phyloP scores from a whole-genome alignment of 176 grass and related monocot genomes.

The Oryza coarctata region DNA sequence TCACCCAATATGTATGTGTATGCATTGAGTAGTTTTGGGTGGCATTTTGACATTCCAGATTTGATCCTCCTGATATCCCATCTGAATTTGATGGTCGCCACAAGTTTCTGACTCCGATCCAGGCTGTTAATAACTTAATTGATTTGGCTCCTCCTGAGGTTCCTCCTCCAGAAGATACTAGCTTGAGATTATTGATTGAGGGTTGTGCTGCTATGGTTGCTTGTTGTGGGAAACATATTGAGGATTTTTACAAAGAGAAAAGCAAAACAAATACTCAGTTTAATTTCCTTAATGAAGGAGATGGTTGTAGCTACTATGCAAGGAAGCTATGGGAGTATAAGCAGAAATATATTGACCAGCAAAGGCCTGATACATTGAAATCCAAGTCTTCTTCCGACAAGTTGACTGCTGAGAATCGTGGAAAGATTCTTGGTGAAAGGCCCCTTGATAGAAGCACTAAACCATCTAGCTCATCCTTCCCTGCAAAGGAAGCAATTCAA shows the following conservation, averaged over 20 bases:
- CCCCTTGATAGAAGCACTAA: conserved; percentile 75
- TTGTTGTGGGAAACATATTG: conserved; percentile 86
- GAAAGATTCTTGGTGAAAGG: conserved; percentile 92
- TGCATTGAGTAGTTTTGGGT: background rate
- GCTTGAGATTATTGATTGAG: conserved; percentile 75
- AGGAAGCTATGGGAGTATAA: conserved; percentile 91
- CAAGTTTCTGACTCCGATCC: conserved; percentile 60
- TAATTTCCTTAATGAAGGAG: conserved; percentile 73
- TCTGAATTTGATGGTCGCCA: conserved; percentile 72
- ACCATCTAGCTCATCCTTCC: conserved; percentile 37
- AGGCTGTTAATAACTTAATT: conserved; percentile 49
- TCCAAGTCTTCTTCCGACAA: conserved; percentile 56
- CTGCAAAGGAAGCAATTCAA: conserved; percentile 65
- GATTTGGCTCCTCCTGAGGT: conserved; percentile 65
- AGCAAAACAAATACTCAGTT: conserved; percentile 76
- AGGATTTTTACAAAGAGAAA: conserved; percentile 94
- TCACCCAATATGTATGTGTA: background rate
- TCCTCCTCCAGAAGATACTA: conserved; percentile 76
- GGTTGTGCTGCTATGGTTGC: conserved; percentile 84
- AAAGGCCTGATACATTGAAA: conserved; percentile 38
- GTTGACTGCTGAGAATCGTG: conserved; percentile 82
- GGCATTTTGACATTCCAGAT: conserved; percentile 51
- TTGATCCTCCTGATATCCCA: conserved; percentile 74
- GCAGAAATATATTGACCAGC: conserved; percentile 58
- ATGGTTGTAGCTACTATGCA: conserved; percentile 74